Evolutionary conservation across 192 early-diverging fungal genomes (phyloP).

Genomic region (Oehlia diaphana): DNA sequence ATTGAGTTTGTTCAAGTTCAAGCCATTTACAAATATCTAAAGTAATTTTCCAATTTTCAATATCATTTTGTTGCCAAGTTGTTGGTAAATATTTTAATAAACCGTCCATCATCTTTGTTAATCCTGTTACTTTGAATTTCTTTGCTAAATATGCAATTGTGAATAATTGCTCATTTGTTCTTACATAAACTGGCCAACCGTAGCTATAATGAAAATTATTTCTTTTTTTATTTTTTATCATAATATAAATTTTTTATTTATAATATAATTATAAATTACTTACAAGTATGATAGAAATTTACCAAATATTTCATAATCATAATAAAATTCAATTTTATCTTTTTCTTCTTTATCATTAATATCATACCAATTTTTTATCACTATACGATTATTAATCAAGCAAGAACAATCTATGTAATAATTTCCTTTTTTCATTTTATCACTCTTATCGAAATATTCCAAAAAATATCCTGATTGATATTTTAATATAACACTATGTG

Average conservation of each 20-base stretch:
- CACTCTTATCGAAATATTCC: background rate
- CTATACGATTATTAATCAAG: background rate
- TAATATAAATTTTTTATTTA: no score
- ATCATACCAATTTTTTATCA: constrained; percentile 1
- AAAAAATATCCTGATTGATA: constrained; percentile 12
- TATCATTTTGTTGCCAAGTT: constrained; percentile 5
- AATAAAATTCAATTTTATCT: constrained; percentile 12
- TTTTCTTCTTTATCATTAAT: background rate
- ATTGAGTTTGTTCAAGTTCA: background rate
- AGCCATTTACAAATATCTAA: constrained; percentile 9
- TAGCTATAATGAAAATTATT: background rate
- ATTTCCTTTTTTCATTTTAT: background rate
- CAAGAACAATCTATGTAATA: constrained; percentile 6
- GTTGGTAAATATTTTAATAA: constrained; percentile 9
- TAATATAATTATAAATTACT: background rate
- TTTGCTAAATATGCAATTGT: constrained; percentile 13
- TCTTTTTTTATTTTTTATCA: background rate
- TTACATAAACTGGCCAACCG: background rate
- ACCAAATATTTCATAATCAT: constrained; percentile 21
- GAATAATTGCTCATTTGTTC: constrained; percentile 6
- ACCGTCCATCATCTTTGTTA: constrained; percentile 6
- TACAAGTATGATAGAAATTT: constrained; percentile 6
- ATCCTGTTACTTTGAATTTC: background rate
- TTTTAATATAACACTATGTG: background rate
- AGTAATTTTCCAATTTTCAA: background rate